phyloP scores from a whole-genome alignment of 768 basidiomycete species.

The Tulasnella sp. region DNA sequence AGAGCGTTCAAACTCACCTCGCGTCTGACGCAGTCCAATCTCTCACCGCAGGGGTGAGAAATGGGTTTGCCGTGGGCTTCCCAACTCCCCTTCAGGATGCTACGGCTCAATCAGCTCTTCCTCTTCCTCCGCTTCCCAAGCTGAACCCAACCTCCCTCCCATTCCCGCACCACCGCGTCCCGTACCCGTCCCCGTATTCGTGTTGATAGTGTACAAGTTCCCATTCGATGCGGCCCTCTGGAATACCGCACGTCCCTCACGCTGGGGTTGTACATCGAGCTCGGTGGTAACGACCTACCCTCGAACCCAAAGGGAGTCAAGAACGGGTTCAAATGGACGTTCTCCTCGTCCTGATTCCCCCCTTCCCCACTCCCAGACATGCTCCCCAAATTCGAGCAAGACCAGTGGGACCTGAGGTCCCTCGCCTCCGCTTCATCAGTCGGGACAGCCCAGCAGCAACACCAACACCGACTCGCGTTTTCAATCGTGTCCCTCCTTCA shows the following conservation, averaged over 20 bases:
- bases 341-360: background rate
- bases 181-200: background rate
- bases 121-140: background rate
- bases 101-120: background rate
- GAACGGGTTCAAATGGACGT: background rate
- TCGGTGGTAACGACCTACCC: background rate
- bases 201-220: background rate
- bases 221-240: background rate
- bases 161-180: background rate
- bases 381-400: background rate
- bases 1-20: too few relatives aligned
- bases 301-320: background rate
- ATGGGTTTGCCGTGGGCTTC: background rate
- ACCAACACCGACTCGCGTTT: slow-evolving; percentile 4
- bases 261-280: background rate
- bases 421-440: background rate
- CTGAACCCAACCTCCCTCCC: background rate
- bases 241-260: background rate
- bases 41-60: background rate
- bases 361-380: background rate
- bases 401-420: background rate
- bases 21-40: too few relatives aligned
- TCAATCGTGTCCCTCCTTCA: background rate
- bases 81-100: background rate
- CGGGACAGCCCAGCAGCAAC: background rate